These are phyloP conservation scores for Leptodontidium sp. DNA, from an alignment of 2,329 filamentous ascomycete species.

Conservation along the genomic window DNA sequence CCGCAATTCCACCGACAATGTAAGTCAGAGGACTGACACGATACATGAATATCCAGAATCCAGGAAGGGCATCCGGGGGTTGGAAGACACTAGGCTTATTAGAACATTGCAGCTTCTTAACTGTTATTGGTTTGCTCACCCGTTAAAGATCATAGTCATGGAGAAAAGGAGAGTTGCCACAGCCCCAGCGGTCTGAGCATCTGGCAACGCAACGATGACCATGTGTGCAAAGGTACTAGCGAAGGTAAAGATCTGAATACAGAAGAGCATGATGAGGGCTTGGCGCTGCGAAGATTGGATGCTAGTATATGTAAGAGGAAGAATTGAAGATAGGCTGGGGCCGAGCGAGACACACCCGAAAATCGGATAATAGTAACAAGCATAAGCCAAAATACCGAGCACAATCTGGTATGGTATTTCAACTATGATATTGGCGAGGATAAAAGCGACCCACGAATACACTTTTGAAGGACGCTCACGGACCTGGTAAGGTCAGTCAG, in stretches of 20 bases:
- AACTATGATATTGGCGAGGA: slow-evolving; percentile 66
- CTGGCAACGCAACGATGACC: slow-evolving; percentile 78
- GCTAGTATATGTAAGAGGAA: slow-evolving; percentile 12
- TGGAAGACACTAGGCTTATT: slow-evolving; percentile 64
- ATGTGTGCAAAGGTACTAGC: slow-evolving; percentile 83
- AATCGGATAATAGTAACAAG: slow-evolving; percentile 82
- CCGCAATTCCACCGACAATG: slow-evolving; percentile 68
- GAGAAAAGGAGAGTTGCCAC: slow-evolving; percentile 80
- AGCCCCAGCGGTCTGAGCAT: slow-evolving; percentile 79
- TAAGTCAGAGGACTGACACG: slow-evolving; percentile 63
- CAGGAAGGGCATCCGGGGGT: slow-evolving; percentile 66
- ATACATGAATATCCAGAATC: slow-evolving; percentile 90
- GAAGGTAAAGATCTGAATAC: slow-evolving; percentile 80
- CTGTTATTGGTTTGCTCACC: slow-evolving; percentile 42
- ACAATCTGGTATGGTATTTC: slow-evolving; percentile 87
- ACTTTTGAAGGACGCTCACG: slow-evolving; percentile 46
- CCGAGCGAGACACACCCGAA: slow-evolving; percentile 53
- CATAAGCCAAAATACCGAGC: slow-evolving; percentile 77
- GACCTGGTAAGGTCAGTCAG: slow-evolving; percentile 66
- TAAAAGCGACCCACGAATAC: slow-evolving; percentile 48
- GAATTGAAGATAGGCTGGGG: too few relatives aligned
- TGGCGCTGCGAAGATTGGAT: slow-evolving; percentile 43
- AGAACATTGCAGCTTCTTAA: too few relatives aligned
- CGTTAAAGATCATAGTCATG: slow-evolving; percentile 77
- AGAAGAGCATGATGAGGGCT: slow-evolving; percentile 77